Evolutionary conservation across 768 basidiomycete species (phyloP), one percentile per base, ranked within the genome.

Genomic region (Tylopilus plumbeoviolaceoides): DNA sequence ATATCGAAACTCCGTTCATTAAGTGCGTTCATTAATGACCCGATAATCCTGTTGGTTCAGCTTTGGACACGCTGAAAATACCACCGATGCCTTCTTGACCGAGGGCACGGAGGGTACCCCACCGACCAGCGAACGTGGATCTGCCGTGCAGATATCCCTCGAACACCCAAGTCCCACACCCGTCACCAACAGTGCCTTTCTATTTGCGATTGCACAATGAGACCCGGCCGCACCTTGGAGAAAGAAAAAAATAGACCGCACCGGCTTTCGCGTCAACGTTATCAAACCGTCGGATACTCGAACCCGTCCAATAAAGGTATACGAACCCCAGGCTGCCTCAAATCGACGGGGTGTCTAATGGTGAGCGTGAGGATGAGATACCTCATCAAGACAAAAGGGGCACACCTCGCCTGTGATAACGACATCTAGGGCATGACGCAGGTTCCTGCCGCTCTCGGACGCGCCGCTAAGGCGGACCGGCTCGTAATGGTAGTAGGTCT

Each of bases 271-370:
- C 64, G 77, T 78, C 64, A 89, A 70, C 44, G 74, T 72, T 55
- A 90, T 77, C 59, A 74, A 66, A 17, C 87, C 87, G 63, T 86
- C 81, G 36, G 72, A 71, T 25, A 71, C 54, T 31, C 78, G 72
- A 42, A 87, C 74, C 23, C 79, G 72, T 45, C 88, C 88, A 11
- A 73, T 71, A 61, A 84, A 81, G 52, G 65, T 75, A 66, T 79
- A 87, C 11, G 80, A 79, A 5, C 82, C 84, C 85, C 88, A 90
- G 8, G 83, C 82, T 36, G 72, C 70, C 53, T 82, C 81, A 50
- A 82, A 79, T 44, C 75, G 73, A 44, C 60, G 67, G 42, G 76
- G 70, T 2, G 84, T 85, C 84, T 85, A 54, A 25, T 7, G 41
- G 43, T 28, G 17, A 54, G 28, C 62, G 69, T 69, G 59, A 70